These are phyloP conservation scores for Isabelozyma pseudorhagii DNA, from an alignment of 805 yeast genomes.

Conservation along the genomic window DNA sequence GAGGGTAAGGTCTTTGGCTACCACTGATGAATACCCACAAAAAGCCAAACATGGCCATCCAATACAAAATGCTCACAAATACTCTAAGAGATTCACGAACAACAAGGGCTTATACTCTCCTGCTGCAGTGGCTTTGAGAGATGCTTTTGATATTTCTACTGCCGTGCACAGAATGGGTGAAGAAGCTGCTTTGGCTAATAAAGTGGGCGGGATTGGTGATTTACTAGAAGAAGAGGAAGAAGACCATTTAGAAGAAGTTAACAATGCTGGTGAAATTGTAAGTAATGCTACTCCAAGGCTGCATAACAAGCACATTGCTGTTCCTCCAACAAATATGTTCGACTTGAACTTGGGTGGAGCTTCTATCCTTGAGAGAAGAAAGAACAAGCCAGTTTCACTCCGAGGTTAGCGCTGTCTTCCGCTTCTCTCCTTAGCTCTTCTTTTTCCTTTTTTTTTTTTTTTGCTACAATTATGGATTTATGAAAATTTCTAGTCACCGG, in stretches of 20 bases:
- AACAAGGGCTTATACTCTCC: slow-evolving; percentile 51
- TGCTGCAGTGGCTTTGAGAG: slow-evolving; percentile 77
- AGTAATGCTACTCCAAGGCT: slow-evolving; percentile 7
- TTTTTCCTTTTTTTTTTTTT: background rate
- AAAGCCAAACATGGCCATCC: slow-evolving; percentile 15
- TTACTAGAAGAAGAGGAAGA: slow-evolving; percentile 37
- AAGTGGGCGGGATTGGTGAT: slow-evolving; percentile 15
- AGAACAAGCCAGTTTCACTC: slow-evolving; percentile 13
- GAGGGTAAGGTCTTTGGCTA: background rate
- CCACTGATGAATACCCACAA: background rate
- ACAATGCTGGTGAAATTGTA: slow-evolving; percentile 9
- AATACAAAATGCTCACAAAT: slow-evolving; percentile 20
- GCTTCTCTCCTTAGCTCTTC: background rate
- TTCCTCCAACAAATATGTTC: slow-evolving; percentile 24
- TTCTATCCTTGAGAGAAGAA: slow-evolving; percentile 47
- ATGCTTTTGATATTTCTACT: slow-evolving; percentile 81
- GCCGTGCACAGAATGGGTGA: slow-evolving; percentile 82
- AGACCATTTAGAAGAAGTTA: slow-evolving; percentile 18
- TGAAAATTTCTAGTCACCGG: background rate
- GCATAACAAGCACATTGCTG: slow-evolving; percentile 6
- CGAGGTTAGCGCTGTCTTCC: background rate
- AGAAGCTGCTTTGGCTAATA: slow-evolving; percentile 43
- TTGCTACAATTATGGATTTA: background rate
- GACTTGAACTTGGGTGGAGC: slow-evolving; percentile 52
- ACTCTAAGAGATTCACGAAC: slow-evolving; percentile 21